Base-by-base conservation (phyloP, 208 protist genomes). In the Crithidia brevicula region DNA sequence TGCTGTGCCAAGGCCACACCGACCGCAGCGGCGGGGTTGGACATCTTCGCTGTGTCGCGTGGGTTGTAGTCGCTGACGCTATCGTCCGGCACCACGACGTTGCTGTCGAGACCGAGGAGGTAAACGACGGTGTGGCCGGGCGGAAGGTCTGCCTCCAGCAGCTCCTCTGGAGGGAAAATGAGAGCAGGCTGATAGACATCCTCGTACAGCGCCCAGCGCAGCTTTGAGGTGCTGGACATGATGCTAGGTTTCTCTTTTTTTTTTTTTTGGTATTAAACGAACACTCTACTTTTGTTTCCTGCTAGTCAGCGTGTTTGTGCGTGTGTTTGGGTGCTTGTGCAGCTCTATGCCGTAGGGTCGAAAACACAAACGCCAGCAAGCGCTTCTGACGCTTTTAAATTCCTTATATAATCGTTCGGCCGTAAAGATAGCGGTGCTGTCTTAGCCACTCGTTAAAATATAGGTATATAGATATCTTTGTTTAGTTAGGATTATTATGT, bases 121-220 rank as follows among this genome's bases (percentile, higher is more conserved):
- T 84, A 89, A 18, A 95, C 90, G 64, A 91, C 91, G 4, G 46
- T 47, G 61, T 81, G 57, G 11, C 78, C 82, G 4, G 57, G 25
- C 8, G 78, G 79, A 31, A 84, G 56, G 45, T 80, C 69, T 27
- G 52, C 33, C 15, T 71, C 56, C 66, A 42, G 45, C 10, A 77
- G 62, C 52, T 95, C 87, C 18, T 65, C 68, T 7, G 70, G 22
- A 4, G 80, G 75, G 15, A 92, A 77, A 27, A 83, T 49, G 34
- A 93, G 62, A 42, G 83, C 85, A 38, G 81, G 74, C 75, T 93
- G 92, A 69, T 88, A 88, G 28, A 89, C 72, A 50, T 77, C 81
- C 31, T 87, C 90, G 65, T 88, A 92, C 23, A 60, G 67, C 18
- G 82, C 90, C 90, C 90, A 96, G 18, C 90, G 87, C 65, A 96